These are phyloP conservation scores for Lentinula raphanica DNA, from an alignment of 768 basidiomycete genomes.

Conservation along the genomic window DNA sequence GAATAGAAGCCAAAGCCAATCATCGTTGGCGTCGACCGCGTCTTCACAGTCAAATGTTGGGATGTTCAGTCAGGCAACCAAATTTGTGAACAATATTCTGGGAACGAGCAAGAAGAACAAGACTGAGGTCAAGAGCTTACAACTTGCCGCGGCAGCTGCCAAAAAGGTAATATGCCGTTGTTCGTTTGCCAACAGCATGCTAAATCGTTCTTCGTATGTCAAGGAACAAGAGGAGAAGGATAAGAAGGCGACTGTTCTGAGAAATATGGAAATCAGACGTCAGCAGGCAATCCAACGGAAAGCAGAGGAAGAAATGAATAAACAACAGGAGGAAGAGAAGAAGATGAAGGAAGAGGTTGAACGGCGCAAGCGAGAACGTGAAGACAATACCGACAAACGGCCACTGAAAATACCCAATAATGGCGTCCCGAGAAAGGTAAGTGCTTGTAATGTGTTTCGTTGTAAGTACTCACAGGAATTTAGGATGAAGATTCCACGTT, in stretches of 20 bases:
- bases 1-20: constrained; percentile 46
- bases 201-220: neutral
- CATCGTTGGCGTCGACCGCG: constrained; percentile 47
- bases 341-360: constrained; percentile 72
- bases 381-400: constrained; percentile 70
- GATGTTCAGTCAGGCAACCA: constrained; percentile 67
- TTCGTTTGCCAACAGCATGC: constrained; percentile 5
- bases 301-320: constrained; percentile 69
- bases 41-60: constrained; percentile 50
- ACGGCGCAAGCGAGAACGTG: constrained; percentile 75
- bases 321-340: constrained; percentile 60
- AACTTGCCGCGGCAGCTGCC: constrained; percentile 75
- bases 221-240: constrained; percentile 90
- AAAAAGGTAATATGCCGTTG: constrained; percentile 62
- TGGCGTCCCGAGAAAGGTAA: constrained; percentile 49
- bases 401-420: constrained; percentile 39
- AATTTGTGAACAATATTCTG: constrained; percentile 60
- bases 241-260: constrained; percentile 67
- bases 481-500: constrained; percentile 68
- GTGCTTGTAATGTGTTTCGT: neutral
- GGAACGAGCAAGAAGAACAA: constrained; percentile 68
- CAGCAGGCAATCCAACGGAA: constrained; percentile 67
- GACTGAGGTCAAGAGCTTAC: constrained; percentile 75
- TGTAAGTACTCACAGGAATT: constrained; percentile 4
- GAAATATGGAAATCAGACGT: constrained; percentile 81